Evolutionary conservation across 176 grass and related monocot species (phyloP).

Genomic region (Thinopyrum elongatum): DNA sequence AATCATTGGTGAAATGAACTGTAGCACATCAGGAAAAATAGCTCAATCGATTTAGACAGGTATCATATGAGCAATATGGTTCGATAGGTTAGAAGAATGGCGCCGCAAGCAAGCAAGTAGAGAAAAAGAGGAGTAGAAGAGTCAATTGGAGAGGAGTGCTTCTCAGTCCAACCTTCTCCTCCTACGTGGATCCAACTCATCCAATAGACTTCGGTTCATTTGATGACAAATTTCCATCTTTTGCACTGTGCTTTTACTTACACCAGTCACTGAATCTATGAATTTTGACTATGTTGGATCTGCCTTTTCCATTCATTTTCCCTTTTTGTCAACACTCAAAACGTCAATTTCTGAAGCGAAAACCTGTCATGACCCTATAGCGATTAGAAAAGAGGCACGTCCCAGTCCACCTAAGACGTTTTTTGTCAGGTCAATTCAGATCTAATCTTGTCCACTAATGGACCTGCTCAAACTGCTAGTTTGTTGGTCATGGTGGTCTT

Average conservation of each 20-base stretch:
- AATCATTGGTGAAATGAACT: constrained; percentile 26
- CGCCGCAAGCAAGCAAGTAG: constrained; percentile 19
- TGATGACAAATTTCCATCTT: constrained; percentile 8
- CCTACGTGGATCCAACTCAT: constrained; percentile 28
- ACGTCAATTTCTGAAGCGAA: constrained; percentile 16
- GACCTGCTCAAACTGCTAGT: constrained; percentile 31
- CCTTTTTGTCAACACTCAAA: not conserved
- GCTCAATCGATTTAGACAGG: not conserved
- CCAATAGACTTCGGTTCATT: constrained; percentile 21
- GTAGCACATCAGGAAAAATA: not conserved
- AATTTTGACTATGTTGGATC: constrained; percentile 14
- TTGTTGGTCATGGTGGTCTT: constrained; percentile 31
- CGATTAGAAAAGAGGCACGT: constrained; percentile 17
- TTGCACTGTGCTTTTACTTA: not conserved
- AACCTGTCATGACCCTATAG: not conserved
- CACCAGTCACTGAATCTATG: not conserved
- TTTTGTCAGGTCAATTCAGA: constrained; percentile 47
- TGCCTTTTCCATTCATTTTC: not conserved
- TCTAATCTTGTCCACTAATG: constrained; percentile 29
- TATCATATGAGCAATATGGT: constrained; percentile 8
- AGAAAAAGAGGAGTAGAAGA: constrained; percentile 2
- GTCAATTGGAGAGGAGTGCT: constrained; percentile 49
- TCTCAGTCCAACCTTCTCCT: constrained; percentile 50
- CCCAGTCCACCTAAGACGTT: not conserved
- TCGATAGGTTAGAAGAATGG: constrained; percentile 20